Base-by-base conservation (phyloP, 495 filamentous ascomycete species). In the Parathielavia appendiculata region DNA sequence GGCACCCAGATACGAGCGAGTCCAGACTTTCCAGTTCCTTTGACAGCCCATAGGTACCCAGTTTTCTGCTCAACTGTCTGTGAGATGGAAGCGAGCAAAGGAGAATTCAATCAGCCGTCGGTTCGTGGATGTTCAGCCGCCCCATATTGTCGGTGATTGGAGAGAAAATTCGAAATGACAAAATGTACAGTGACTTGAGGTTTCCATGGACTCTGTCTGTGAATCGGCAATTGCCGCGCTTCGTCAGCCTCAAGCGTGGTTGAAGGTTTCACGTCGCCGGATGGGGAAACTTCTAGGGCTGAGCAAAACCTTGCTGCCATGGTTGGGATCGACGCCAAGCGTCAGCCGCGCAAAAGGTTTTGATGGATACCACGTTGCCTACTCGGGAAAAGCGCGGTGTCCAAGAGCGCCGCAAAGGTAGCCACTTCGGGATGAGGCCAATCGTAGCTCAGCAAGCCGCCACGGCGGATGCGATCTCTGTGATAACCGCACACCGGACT, bases 331-430 rank as follows among this genome's bases (percentile, higher is more conserved):
- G 47, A 11, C 22, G 20, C 26, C 32, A 34, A 34, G 54, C 35
- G 20, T 48, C 54, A 56, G 54, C 54, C 54, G 54, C 54, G 48
- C 14, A 14, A 32, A 16, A 16, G 41, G 53, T 20, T 35, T n/a
- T n/a, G 16, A 44, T 23, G 39, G 30, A 30, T 57, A 45, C 20
- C 40, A 49, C 43, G 16, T 47, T 22, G 16, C 23, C 13, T 26
- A 47, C 26, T 13, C 17, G 9, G 12, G 14, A n/a, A 22, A 23
- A 41, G n/a, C 54, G 12, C 47, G 7, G 13, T 49, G 47, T 30
- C 45, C 16, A 39, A 54, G 41, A 55, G 26, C 49, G 22, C 54
- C 59, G 59, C 59, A 53, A 19, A 32, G 59, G 54, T 62, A 36
- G 36, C 59, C 54, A 23, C 48, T 62, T 57, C 12, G 54, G 59